Evolutionary conservation across 352 stramenopile genomes (phyloP).

Genomic region (Peronospora belbahrii): DNA sequence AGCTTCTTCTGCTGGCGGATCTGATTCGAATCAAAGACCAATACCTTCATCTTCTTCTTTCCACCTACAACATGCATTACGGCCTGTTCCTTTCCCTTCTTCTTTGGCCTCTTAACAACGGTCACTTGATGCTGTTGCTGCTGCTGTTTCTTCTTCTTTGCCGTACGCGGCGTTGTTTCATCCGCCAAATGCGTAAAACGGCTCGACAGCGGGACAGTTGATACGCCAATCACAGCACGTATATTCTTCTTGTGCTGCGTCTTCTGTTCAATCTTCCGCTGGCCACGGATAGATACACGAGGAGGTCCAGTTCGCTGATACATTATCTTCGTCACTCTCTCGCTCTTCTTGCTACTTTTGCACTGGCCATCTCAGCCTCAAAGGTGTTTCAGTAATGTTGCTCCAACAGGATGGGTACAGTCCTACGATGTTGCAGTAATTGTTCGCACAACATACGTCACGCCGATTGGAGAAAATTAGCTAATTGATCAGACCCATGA

Average conservation of each 20-base stretch:
- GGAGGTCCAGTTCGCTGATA: conserved; percentile 22
- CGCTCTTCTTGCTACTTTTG: background rate
- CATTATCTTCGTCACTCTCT: conserved; percentile 19
- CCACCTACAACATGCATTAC: conserved; percentile 13
- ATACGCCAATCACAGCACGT: conserved; percentile 51
- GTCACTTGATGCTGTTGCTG: conserved; percentile 32
- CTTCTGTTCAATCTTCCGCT: conserved; percentile 52
- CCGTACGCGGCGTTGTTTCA: conserved; percentile 19
- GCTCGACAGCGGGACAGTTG: conserved; percentile 57
- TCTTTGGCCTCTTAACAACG: conserved; percentile 26
- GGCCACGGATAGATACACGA: conserved; percentile 45
- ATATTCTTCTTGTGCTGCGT: conserved; percentile 35
- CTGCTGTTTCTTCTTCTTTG: too few species aligned
- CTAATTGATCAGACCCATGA: conserved; percentile 9
- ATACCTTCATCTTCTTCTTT: conserved; percentile 20
- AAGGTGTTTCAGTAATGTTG: conserved; percentile 4
- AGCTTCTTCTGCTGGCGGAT: conserved; percentile 52
- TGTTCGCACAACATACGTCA: background rate
- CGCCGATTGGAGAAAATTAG: conserved; percentile 4
- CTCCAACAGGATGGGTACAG: background rate
- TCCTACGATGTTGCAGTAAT: background rate
- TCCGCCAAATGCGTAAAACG: conserved; percentile 67
- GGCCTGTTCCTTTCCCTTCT: conserved; percentile 23
- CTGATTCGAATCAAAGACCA: conserved; percentile 17
- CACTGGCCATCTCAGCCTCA: background rate